phyloP scores from a whole-genome alignment of 352 stramenopile genomes.

The Globisporangium abappressorium region DNA sequence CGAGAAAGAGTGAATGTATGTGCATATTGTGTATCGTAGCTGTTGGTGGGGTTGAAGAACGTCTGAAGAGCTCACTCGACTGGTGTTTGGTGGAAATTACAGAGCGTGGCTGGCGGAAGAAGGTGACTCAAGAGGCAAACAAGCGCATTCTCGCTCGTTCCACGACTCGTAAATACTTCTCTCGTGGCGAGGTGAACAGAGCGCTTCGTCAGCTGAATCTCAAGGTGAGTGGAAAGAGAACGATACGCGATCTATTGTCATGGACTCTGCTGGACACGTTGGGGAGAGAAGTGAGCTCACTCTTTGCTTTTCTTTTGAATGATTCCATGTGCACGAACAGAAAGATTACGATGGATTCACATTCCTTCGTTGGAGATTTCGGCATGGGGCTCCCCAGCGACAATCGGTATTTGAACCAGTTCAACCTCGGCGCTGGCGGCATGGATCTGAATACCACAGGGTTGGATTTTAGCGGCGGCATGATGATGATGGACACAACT shows the following conservation, averaged over 20 bases:
- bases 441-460: slow-evolving; percentile 42
- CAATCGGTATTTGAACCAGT: slow-evolving; percentile 76
- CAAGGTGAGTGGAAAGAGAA: neutral
- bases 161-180: neutral
- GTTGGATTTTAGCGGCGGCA: slow-evolving; percentile 64
- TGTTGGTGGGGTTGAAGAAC: neutral
- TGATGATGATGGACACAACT: slow-evolving; percentile 69
- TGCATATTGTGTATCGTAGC: neutral
- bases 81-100: neutral
- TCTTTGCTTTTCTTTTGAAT: neutral
- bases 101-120: slow-evolving; percentile 3
- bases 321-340: neutral
- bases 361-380: slow-evolving; percentile 78
- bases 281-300: neutral
- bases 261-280: too few relatives aligned
- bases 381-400: slow-evolving; percentile 58
- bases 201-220: neutral
- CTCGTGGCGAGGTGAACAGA: slow-evolving; percentile 6
- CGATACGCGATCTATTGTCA: neutral
- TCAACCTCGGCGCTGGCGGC: slow-evolving; percentile 42
- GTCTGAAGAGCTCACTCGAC: neutral
- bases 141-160: neutral
- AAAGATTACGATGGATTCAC: slow-evolving; percentile 54
- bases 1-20: slow-evolving; percentile 1
- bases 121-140: neutral